These are phyloP conservation scores for Tinospora cordifolia DNA, from an alignment of 164 flowering plant genomes.

Conservation along the genomic window DNA sequence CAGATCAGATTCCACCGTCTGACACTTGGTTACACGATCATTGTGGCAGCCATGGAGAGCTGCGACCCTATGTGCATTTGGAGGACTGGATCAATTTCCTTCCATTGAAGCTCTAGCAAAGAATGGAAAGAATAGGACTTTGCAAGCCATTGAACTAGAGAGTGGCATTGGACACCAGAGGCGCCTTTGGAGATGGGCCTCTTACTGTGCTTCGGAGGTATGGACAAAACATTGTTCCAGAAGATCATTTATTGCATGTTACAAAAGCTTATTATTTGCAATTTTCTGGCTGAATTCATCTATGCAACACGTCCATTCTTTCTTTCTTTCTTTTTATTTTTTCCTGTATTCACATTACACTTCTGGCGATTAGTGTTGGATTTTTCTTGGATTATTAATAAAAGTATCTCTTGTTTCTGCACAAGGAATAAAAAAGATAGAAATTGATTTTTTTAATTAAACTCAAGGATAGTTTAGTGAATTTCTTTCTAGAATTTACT, in stretches of 20 bases:
- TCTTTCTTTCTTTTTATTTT: too few species aligned
- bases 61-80: conserved; percentile 79
- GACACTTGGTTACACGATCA: neutral
- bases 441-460: neutral
- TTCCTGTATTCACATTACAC: too few species aligned
- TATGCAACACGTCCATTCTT: neutral
- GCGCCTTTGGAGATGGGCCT: conserved; percentile 98
- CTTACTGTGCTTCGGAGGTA: conserved; percentile 95
- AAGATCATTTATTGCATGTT: neutral
- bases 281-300: neutral
- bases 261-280: neutral
- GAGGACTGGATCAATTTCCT: conserved; percentile 72
- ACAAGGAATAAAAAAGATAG: too few species aligned
- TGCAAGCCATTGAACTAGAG: conserved; percentile 91
- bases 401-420: too few species aligned
- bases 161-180: conserved; percentile 86
- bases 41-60: conserved; percentile 87
- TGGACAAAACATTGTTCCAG: neutral
- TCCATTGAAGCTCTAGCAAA: conserved; percentile 67
- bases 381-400: too few species aligned
- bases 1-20: neutral
- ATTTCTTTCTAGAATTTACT: too few species aligned
- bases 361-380: too few species aligned
- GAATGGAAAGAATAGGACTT: conserved; percentile 72
- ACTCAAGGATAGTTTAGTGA: neutral